Evolutionary conservation across 495 filamentous ascomycete genomes (phyloP), one percentile per base, ranked within the genome.

Genomic region (Collariella sp.): DNA sequence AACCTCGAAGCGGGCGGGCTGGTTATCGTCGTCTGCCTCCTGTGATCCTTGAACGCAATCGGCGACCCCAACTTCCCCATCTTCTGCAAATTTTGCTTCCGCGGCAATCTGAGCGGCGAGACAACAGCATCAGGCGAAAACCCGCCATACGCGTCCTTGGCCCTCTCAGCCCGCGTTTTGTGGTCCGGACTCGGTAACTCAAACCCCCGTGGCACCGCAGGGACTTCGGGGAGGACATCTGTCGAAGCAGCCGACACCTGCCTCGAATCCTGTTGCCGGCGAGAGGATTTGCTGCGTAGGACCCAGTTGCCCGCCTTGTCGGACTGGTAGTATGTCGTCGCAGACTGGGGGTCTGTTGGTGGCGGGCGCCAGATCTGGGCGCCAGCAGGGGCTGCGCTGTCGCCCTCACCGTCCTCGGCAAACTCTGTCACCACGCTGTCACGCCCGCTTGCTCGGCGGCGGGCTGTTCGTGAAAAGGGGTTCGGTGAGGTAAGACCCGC

Each of bases 241-340:
- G 60, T 56, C 3, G 53, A 44, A 12, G 56, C 48, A 16, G 54
- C 58, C 5, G 65, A 59, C 35, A 46, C 31, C 15, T 26, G 35
- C 26, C 11, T 29, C 22, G 26, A 20, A 2, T 44, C 54, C 11
- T 49, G 31, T 7, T 54, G 50, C 41, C 42, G n/a, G n/a, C n/a
- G 42, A 1, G 52, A 20, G 6, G 63, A 55, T 1, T 59, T 34
- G 45, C 59, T 62, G 18, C 68, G 66, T 5, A 73, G 58, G 12
- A 74, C 65, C 75, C 74, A 76, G 55, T 76, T 76, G 0, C 72
- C 71, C 31, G 62, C 64, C 53, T 63, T 76, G 55, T 78, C 71
- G 24, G 72, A 71, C 48, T 71, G 64, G 38, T 70, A 76, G 24
- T 65, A 62, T 1, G 70, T 63, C 2, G 66, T 64, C 12, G 71